Conservation (phyloP, 1,284 basidiomycete genomes). For the Melampsora larici-populina region DNA sequence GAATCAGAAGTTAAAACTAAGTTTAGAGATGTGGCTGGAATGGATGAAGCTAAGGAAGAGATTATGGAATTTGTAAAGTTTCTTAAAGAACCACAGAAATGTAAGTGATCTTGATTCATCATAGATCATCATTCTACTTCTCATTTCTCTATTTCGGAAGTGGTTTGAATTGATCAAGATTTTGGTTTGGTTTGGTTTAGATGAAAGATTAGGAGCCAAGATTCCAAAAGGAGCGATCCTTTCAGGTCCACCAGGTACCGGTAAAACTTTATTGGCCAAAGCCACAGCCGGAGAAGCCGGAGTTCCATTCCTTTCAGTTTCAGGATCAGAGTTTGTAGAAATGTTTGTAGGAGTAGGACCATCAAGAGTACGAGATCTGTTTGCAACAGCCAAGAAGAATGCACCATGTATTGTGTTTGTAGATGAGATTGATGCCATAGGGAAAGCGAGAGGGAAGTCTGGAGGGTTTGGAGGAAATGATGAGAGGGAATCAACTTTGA, state of each 20-base stretch:
- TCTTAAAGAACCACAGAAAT: constrained; percentile 89
- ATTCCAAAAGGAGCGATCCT: constrained; percentile 97
- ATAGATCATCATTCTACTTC: background rate
- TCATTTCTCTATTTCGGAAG: background rate
- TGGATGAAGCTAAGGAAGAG: constrained; percentile 99
- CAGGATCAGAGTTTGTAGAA: constrained; percentile 98
- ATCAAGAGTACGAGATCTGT: constrained; percentile 93
- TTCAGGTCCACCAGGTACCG: constrained; percentile 96
- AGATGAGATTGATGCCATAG: constrained; percentile 98
- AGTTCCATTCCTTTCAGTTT: constrained; percentile 96
- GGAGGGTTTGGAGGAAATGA: constrained; percentile 91
- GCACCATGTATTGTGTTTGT: constrained; percentile 98
- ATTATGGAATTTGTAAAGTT: constrained; percentile 99
- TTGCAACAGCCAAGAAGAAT: constrained; percentile 94
- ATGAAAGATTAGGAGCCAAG: constrained; percentile 95
- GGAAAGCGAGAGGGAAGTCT: constrained; percentile 86
- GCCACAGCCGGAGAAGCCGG: constrained; percentile 96
- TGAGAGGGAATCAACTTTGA: constrained; percentile 94
- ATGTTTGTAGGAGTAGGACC: constrained; percentile 99
- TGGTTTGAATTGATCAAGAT: background rate
- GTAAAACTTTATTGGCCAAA: constrained; percentile 96
- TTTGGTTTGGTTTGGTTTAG: no score
- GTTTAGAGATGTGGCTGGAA: constrained; percentile 94
- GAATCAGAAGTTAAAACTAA: constrained; percentile 90
- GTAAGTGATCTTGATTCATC: constrained; percentile 11